These are phyloP conservation scores for Dactylellina parvicollis DNA, from an alignment of 2,329 filamentous ascomycete genomes.

Conservation along the genomic window DNA sequence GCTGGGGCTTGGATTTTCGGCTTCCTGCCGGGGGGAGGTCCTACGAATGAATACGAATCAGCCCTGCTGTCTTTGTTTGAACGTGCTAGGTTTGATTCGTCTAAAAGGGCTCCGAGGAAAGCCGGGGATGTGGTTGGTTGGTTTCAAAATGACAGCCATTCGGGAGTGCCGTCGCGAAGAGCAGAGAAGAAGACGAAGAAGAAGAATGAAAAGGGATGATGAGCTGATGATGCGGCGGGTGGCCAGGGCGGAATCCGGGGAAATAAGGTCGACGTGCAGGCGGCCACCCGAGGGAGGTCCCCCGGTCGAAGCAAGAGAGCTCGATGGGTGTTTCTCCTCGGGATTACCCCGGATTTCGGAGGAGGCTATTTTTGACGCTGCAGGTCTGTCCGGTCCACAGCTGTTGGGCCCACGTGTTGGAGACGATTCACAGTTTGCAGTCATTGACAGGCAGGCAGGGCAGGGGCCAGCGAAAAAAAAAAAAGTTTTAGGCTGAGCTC, in stretches of 20 bases:
- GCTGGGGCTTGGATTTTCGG: not conserved
- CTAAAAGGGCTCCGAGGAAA: conserved; percentile 27
- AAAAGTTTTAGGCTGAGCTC: not conserved
- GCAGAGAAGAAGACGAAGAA: not conserved
- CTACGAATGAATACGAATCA: too few species aligned
- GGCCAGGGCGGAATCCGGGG: conserved; percentile 30
- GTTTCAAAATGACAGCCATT: too few species aligned
- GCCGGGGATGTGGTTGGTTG: not conserved
- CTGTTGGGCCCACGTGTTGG: too few species aligned
- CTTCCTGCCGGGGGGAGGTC: not conserved
- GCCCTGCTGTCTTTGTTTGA: not conserved
- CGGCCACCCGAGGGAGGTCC: conserved; percentile 20
- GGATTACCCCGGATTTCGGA: conserved; percentile 41
- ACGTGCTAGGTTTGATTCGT: not conserved
- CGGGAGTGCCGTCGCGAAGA: too few species aligned
- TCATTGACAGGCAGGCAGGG: too few species aligned
- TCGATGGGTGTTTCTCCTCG: conserved; percentile 16
- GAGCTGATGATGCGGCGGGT: conserved; percentile 4
- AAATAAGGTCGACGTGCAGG: conserved; percentile 44
- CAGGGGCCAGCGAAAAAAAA: too few species aligned
- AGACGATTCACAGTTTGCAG: too few species aligned
- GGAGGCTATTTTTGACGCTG: conserved; percentile 15
- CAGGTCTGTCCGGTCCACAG: too few species aligned
- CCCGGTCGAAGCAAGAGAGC: not conserved
- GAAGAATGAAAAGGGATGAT: not conserved